Conservation (phyloP, 805 yeast genomes). For the Groenewaldozyma tartarivorans region DNA sequence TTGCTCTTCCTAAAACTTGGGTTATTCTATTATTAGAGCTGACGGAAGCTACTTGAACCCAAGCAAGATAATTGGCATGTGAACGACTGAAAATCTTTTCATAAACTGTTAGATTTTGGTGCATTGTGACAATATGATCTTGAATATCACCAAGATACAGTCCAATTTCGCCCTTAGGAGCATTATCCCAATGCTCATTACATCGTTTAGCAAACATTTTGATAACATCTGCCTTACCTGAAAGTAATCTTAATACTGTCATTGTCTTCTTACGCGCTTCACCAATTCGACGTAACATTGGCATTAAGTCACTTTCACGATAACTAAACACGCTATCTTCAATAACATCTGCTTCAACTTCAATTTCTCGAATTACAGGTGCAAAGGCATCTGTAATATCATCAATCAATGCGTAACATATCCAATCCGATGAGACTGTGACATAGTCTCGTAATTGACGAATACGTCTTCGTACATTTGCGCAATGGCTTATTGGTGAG, state of each 20-base stretch:
- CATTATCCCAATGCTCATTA: constrained; percentile 52
- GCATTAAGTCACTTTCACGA: constrained; percentile 60
- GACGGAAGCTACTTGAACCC: constrained; percentile 86
- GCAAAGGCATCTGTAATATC: constrained; percentile 59
- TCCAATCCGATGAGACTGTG: constrained; percentile 53
- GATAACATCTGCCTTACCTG: constrained; percentile 94
- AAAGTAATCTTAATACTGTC: constrained; percentile 80
- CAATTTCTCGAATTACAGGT: constrained; percentile 49
- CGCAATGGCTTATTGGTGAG: constrained; percentile 48
- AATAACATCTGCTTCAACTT: constrained; percentile 53
- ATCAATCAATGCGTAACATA: constrained; percentile 56
- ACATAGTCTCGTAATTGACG: constrained; percentile 55
- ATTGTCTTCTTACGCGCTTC: constrained; percentile 84
- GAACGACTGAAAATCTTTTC: constrained; percentile 90
- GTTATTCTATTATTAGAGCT: constrained; percentile 78
- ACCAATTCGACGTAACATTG: constrained; percentile 74
- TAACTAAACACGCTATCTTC: constrained; percentile 80
- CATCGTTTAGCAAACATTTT: constrained; percentile 94
- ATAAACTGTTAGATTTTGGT: constrained; percentile 77
- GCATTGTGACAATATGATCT: constrained; percentile 95
- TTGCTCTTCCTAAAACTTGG: constrained; percentile 78
- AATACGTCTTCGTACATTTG: constrained; percentile 53
- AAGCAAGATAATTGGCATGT: constrained; percentile 88
- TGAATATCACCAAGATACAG: constrained; percentile 90
- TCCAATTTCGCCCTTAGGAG: constrained; percentile 85